Conservation (phyloP, 2,329 filamentous ascomycete species). For the Cladosporium sp. region DNA sequence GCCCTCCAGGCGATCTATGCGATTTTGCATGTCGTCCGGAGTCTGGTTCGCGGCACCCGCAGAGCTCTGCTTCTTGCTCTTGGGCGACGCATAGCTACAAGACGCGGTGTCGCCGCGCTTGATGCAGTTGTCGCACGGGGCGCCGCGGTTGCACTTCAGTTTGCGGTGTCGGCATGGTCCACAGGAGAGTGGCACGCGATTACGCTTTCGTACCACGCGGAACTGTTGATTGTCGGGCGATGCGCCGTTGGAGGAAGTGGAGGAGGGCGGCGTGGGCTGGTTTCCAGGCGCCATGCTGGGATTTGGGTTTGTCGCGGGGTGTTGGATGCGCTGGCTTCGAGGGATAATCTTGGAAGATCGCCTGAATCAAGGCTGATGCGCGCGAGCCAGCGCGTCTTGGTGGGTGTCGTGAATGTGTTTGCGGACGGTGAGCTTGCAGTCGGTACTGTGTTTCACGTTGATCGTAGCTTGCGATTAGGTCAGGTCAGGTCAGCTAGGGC, state of each 20-base stretch:
- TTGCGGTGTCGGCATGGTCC: constrained; percentile 89
- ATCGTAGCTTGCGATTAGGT: not conserved
- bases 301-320: not conserved
- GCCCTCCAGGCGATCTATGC: constrained; percentile 91
- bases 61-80: constrained; percentile 60
- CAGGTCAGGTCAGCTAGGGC: constrained; percentile 1
- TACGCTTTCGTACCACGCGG: constrained; percentile 85
- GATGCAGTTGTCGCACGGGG: constrained; percentile 91
- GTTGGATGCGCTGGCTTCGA: not conserved
- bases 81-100: constrained; percentile 76
- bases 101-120: constrained; percentile 79
- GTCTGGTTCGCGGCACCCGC: constrained; percentile 43
- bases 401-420: not conserved
- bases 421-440: not conserved
- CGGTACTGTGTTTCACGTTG: not conserved
- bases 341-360: not conserved
- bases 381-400: not conserved
- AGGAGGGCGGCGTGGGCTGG: constrained; percentile 66
- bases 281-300: constrained; percentile 17
- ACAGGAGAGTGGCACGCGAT: constrained; percentile 87
- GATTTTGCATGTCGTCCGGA: constrained; percentile 97
- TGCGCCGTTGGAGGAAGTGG: constrained; percentile 73
- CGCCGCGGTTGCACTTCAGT: constrained; percentile 91
- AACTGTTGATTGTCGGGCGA: constrained; percentile 80
- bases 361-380: not conserved